A percentile compares a stretch with the other conserved stretches of the same genome.
Evolutionary conservation across 106 monocot species (phyloP).

Genomic region (Acanthochlamys bracteata): DNA sequence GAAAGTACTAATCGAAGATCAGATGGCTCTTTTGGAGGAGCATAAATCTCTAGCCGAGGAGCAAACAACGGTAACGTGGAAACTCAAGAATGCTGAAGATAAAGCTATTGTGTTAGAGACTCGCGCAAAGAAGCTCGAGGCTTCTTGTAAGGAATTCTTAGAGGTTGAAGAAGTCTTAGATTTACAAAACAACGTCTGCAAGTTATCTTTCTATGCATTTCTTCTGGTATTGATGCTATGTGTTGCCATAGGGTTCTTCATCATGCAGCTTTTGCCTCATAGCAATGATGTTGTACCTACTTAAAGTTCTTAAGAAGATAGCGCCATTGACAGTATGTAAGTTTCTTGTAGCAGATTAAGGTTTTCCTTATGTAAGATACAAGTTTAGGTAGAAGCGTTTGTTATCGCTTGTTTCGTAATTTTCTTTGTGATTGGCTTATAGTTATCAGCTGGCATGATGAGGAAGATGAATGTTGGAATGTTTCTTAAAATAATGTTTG

Average conservation of each 20-base stretch:
- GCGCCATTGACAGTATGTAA: background rate
- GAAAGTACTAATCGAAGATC: constrained; percentile 24
- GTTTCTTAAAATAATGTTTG: too few species aligned
- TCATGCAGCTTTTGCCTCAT: constrained; percentile 26
- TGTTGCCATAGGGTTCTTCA: constrained; percentile 28
- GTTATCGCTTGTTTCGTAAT: background rate
- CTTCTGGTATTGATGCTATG: constrained; percentile 38
- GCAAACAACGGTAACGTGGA: constrained; percentile 18
- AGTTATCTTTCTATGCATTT: constrained; percentile 34
- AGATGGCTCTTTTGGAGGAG: constrained; percentile 29
- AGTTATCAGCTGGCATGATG: background rate
- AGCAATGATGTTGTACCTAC: constrained; percentile 48
- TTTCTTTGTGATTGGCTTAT: background rate
- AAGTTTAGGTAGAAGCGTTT: background rate
- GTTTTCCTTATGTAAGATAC: constrained; percentile 5
- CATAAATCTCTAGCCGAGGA: constrained; percentile 32
- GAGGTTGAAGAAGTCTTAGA: constrained; percentile 26
- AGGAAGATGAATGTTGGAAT: too few species aligned
- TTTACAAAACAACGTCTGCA: constrained; percentile 25
- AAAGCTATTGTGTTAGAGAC: constrained; percentile 20
- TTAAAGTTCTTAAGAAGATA: constrained; percentile 14
- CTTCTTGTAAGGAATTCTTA: constrained; percentile 22
- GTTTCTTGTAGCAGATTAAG: constrained; percentile 5
- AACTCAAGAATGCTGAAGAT: constrained; percentile 22
- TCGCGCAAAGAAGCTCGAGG: constrained; percentile 28